Percentiles rank a stretch among this genome's conserved stretches.
phyloP scores from a whole-genome alignment of 164 flowering plant genomes.

The Berberis vulgaris region DNA sequence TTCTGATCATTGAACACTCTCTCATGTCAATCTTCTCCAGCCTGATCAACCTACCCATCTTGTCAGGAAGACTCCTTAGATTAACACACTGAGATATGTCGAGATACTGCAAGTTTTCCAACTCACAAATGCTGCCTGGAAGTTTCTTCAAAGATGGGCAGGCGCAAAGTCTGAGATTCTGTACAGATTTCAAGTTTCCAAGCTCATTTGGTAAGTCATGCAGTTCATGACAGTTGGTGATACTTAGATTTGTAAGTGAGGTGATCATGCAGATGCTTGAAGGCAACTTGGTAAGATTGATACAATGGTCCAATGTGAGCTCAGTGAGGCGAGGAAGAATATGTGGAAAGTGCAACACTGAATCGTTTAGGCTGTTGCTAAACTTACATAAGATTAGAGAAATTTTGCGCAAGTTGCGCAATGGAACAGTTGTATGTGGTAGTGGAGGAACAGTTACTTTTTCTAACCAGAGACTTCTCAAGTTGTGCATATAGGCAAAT shows the following conservation, averaged over 20 bases:
- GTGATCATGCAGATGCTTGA: slow-evolving; percentile 32
- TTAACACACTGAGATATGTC: slow-evolving; percentile 68
- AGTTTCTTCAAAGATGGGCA: slow-evolving; percentile 47
- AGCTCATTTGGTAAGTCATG: slow-evolving; percentile 38
- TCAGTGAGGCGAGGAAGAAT: slow-evolving; percentile 51
- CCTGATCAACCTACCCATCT: slow-evolving; percentile 29
- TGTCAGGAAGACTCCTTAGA: slow-evolving; percentile 52
- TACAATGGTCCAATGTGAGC: slow-evolving; percentile 68
- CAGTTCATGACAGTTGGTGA: slow-evolving; percentile 68
- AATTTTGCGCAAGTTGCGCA: slow-evolving; percentile 37
- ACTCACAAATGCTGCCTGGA: slow-evolving; percentile 39
- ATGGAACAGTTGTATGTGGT: slow-evolving; percentile 17
- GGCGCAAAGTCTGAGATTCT: slow-evolving; percentile 48
- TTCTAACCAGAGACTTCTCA: slow-evolving; percentile 80
- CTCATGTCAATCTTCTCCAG: slow-evolving; percentile 83
- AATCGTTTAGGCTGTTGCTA: slow-evolving; percentile 22
- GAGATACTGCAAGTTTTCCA: slow-evolving; percentile 38
- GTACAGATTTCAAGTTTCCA: slow-evolving; percentile 31
- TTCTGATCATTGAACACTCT: slow-evolving; percentile 42
- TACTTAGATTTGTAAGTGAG: slow-evolving; percentile 39
- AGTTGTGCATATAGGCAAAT: slow-evolving; percentile 28
- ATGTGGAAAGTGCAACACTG: slow-evolving; percentile 25
- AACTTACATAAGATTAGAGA: slow-evolving; percentile 60
- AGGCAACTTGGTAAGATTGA: slow-evolving; percentile 46
- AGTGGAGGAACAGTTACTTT: slow-evolving; percentile 38